A percentile compares a stretch with the other conserved stretches of the same genome.
Conservation (phyloP, 1,284 basidiomycete species). For the Tetrapyrgos nigripes region DNA sequence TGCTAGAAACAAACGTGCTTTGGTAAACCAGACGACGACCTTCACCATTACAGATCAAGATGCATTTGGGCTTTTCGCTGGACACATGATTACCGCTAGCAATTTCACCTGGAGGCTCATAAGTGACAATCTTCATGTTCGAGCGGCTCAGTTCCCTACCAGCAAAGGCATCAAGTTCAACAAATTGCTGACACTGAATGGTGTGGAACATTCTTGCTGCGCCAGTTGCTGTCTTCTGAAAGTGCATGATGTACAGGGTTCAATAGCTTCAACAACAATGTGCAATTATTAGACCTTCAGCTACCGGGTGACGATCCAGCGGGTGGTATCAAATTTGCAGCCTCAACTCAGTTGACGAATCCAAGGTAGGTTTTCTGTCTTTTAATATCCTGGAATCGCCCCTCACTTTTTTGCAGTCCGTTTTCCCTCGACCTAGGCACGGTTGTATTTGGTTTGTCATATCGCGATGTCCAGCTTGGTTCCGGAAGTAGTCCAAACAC, state of each 20-base stretch:
- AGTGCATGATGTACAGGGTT: constrained; percentile 49
- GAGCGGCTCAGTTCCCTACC: constrained; percentile 72
- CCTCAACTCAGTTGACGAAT: constrained; percentile 66
- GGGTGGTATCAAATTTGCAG: constrained; percentile 73
- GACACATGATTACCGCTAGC: constrained; percentile 66
- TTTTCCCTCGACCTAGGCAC: constrained; percentile 77
- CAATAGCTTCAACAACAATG: constrained; percentile 67
- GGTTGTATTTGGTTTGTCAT: constrained; percentile 69
- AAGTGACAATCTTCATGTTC: constrained; percentile 64
- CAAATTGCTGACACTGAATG: constrained; percentile 62
- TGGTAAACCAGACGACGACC: constrained; percentile 60
- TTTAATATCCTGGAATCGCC: constrained; percentile 3
- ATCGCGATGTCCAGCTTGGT: constrained; percentile 67
- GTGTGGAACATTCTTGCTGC: constrained; percentile 29
- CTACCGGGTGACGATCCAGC: constrained; percentile 75
- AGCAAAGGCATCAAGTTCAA: constrained; percentile 67
- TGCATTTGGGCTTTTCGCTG: constrained; percentile 64
- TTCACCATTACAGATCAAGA: constrained; percentile 61
- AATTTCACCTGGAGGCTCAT: constrained; percentile 78
- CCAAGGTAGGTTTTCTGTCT: constrained; percentile 51
- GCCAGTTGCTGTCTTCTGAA: neutral
- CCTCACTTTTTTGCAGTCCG: constrained; percentile 47
- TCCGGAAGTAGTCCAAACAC: constrained; percentile 59
- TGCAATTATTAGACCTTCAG: constrained; percentile 67
- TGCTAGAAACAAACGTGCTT: constrained; percentile 58